A percentile compares a stretch with the other conserved stretches of the same genome.
Conservation (phyloP, 805 yeast genomes). For the Starmerella sirachaensis region DNA sequence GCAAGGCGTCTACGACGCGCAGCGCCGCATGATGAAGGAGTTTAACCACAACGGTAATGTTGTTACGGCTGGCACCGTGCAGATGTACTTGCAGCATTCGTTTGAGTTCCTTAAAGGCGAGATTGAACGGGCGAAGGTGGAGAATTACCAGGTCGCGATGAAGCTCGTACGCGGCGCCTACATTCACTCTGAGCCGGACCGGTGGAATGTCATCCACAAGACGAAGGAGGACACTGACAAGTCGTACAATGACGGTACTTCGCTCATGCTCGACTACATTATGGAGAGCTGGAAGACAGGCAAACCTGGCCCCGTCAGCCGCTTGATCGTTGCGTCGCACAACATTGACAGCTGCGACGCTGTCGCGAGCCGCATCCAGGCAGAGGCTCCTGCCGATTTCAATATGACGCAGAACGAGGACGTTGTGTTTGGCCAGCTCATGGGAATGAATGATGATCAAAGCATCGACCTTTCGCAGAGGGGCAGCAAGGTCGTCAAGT, state of each 20-base stretch:
- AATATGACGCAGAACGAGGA: conserved; percentile 25
- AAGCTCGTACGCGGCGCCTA: conserved; percentile 94
- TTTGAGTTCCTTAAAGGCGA: conserved; percentile 50
- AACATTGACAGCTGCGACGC: conserved; percentile 64
- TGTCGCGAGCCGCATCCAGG: conserved; percentile 47
- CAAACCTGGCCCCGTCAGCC: conserved; percentile 41
- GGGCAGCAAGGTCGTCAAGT: conserved; percentile 70
- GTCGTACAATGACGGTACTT: conserved; percentile 61
- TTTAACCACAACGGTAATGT: conserved; percentile 52
- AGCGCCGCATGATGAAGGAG: conserved; percentile 61
- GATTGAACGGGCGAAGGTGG: conserved; percentile 45
- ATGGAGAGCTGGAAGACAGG: conserved; percentile 32
- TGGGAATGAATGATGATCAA: conserved; percentile 92
- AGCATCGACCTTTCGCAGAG: conserved; percentile 60
- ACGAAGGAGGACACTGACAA: conserved; percentile 71
- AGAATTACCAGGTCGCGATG: conserved; percentile 63
- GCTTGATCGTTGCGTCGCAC: conserved; percentile 80
- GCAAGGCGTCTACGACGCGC: conserved; percentile 82
- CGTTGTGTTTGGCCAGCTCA: conserved; percentile 74
- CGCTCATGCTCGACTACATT: conserved; percentile 49
- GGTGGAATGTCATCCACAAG: conserved; percentile 54
- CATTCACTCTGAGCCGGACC: conserved; percentile 72
- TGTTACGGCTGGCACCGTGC: conserved; percentile 81
- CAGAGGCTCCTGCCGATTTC: conserved; percentile 24
- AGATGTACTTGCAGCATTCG: conserved; percentile 75